Evolutionary conservation across 495 filamentous ascomycete genomes (phyloP).

Genomic region (Tetracladium setigerum): DNA sequence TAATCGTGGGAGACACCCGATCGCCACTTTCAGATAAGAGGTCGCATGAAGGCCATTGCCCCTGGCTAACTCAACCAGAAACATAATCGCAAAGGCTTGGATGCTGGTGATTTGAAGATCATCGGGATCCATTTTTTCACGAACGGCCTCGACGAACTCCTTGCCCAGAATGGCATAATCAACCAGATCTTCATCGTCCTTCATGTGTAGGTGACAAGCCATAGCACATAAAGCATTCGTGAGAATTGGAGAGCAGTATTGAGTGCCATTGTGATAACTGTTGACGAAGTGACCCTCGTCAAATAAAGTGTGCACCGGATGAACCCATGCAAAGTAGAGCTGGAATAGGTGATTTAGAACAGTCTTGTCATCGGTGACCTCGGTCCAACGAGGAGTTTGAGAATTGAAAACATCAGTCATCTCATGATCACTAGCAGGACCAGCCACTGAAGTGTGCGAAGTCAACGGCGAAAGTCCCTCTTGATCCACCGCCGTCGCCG

Average conservation of each 20-base stretch:
- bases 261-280: constrained; percentile 20
- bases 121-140: constrained; percentile 13
- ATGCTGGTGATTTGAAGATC: constrained; percentile 22
- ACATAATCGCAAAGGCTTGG: constrained; percentile 29
- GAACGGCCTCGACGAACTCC: constrained; percentile 28
- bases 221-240: constrained; percentile 35
- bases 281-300: constrained; percentile 29
- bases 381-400: constrained; percentile 23
- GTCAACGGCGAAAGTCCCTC: constrained; percentile 13
- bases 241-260: constrained; percentile 27
- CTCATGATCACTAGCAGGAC: constrained; percentile 19
- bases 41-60: constrained; percentile 24
- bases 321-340: constrained; percentile 37
- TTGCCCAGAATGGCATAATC: constrained; percentile 23
- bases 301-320: constrained; percentile 36
- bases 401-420: constrained; percentile 10
- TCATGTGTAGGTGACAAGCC: constrained; percentile 29
- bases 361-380: constrained; percentile 22
- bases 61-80: constrained; percentile 24
- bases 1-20: constrained; percentile 5
- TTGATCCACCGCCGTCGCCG: constrained; percentile 14
- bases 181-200: constrained; percentile 11
- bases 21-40: constrained; percentile 27
- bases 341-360: constrained; percentile 31
- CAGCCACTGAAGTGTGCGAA: constrained; percentile 16